Percentiles rank a stretch among this genome's conserved stretches.
phyloP scores from a whole-genome alignment of 2,329 filamentous ascomycete genomes.

The Rhynchosporium secalis region DNA sequence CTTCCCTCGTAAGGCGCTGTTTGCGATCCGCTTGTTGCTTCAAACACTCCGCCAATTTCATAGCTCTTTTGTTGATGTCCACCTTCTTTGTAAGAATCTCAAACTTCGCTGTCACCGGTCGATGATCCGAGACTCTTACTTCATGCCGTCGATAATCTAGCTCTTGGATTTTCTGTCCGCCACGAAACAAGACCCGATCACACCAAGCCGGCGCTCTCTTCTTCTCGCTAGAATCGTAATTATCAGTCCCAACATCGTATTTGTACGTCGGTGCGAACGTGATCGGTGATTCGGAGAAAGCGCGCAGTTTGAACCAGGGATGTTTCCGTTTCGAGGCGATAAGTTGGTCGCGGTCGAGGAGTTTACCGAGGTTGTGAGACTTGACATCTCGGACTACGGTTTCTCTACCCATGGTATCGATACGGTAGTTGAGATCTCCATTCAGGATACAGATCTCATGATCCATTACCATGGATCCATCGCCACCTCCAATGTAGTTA shows the following conservation, averaged over 20 bases:
- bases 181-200: slow-evolving; percentile 83
- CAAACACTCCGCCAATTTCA: slow-evolving; percentile 72
- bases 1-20: slow-evolving; percentile 65
- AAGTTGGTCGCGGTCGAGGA: slow-evolving; percentile 91
- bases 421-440: slow-evolving; percentile 96
- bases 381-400: slow-evolving; percentile 85
- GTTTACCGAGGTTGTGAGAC: slow-evolving; percentile 75
- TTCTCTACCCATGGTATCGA: slow-evolving; percentile 94
- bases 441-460: slow-evolving; percentile 98
- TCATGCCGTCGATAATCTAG: slow-evolving; percentile 87
- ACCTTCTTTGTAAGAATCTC: slow-evolving; percentile 83
- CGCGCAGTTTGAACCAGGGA: slow-evolving; percentile 81
- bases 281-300: slow-evolving; percentile 89
- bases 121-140: slow-evolving; percentile 85
- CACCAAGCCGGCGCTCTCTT: slow-evolving; percentile 94
- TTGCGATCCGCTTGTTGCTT: slow-evolving; percentile 73
- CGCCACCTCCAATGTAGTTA: slow-evolving; percentile 85
- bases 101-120: slow-evolving; percentile 86
- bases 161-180: slow-evolving; percentile 80
- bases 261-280: slow-evolving; percentile 97
- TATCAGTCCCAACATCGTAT: slow-evolving; percentile 93
- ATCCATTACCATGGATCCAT: slow-evolving; percentile 91
- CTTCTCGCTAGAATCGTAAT: slow-evolving; percentile 94
- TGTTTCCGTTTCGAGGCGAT: slow-evolving; percentile 87
- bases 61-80: slow-evolving; percentile 62